Conservation (phyloP, 768 basidiomycete species). For the Galerina marginata region DNA sequence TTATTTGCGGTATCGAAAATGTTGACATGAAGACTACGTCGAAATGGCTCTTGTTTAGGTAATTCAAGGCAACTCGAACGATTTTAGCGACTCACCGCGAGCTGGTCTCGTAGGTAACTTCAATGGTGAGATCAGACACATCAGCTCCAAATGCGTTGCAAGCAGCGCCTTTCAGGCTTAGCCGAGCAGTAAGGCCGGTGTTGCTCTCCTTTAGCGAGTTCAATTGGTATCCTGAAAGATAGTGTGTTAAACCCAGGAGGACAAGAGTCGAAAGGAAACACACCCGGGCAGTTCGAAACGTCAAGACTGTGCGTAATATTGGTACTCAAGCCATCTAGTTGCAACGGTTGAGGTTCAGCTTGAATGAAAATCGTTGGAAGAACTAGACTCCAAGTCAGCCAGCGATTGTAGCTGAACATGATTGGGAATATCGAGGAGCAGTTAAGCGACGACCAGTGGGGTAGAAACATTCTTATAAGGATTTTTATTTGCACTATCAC, state of each 20-base stretch:
- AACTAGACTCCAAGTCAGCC: conserved; percentile 10
- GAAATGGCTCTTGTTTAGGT: background rate
- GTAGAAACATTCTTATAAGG: background rate
- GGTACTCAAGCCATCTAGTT: background rate
- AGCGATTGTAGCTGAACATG: conserved; percentile 11
- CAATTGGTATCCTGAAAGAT: conserved; percentile 57
- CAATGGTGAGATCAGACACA: conserved; percentile 59
- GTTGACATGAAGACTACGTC: conserved; percentile 64
- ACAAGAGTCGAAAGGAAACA: conserved; percentile 4
- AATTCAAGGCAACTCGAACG: background rate
- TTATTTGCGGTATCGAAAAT: conserved; percentile 63
- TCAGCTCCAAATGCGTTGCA: conserved; percentile 75
- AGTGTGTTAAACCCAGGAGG: conserved; percentile 7
- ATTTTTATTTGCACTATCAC: conserved; percentile 8
- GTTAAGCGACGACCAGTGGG: conserved; percentile 3
- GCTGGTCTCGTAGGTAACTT: conserved; percentile 68
- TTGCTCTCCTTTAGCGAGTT: conserved; percentile 45
- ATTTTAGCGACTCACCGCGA: conserved; percentile 43
- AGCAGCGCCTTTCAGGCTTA: conserved; percentile 56
- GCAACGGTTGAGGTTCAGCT: background rate
- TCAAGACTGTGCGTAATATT: conserved; percentile 16
- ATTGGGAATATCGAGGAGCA: conserved; percentile 6
- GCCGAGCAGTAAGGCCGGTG: conserved; percentile 57
- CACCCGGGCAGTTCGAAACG: conserved; percentile 24
- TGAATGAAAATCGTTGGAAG: background rate